A percentile compares a stretch with the other conserved stretches of the same genome.
These are phyloP conservation scores for Penicillium brevicompactum DNA, from an alignment of 2,329 filamentous ascomycete genomes.

Conservation along the genomic window DNA sequence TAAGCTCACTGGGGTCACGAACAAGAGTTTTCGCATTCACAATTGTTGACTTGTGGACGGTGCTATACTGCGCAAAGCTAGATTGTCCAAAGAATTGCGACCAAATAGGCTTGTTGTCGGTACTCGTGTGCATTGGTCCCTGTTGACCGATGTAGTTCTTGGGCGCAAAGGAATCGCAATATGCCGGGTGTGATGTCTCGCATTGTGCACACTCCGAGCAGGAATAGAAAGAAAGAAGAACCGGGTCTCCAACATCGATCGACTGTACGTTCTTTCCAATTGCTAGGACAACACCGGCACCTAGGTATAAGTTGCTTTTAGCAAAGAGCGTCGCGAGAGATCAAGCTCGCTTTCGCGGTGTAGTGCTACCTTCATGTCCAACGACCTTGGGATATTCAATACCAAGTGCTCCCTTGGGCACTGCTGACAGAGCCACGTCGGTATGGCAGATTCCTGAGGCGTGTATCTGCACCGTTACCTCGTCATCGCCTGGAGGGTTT, in stretches of 20 bases:
- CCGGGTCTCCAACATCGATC: constrained; percentile 22
- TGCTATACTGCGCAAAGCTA: constrained; percentile 28
- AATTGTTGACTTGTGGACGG: constrained; percentile 26
- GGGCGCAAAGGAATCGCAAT: constrained; percentile 25
- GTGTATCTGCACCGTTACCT: constrained; percentile 19
- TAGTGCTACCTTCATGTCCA: constrained; percentile 28
- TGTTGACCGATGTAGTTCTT: constrained; percentile 16
- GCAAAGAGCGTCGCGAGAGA: background rate
- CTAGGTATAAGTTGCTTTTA: constrained; percentile 3
- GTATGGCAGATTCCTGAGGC: constrained; percentile 24
- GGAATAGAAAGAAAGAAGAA: constrained; percentile 38
- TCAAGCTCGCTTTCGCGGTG: background rate
- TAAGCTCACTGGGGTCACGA: constrained; percentile 19
- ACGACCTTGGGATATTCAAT: constrained; percentile 29
- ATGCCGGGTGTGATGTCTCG: constrained; percentile 25
- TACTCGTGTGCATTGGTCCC: constrained; percentile 5
- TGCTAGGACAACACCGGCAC: constrained; percentile 17
- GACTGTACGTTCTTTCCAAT: constrained; percentile 17
- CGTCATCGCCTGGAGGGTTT: constrained; percentile 5
- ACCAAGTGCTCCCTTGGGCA: constrained; percentile 7
- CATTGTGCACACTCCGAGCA: constrained; percentile 39
- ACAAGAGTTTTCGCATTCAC: constrained; percentile 25
- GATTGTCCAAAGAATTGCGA: constrained; percentile 34
- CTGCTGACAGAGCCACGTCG: constrained; percentile 13
- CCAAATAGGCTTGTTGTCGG: constrained; percentile 7